Percentiles rank a stretch among this genome's conserved stretches.
phyloP scores from a whole-genome alignment of 768 basidiomycete genomes.

The Leucosporidium scottii region DNA sequence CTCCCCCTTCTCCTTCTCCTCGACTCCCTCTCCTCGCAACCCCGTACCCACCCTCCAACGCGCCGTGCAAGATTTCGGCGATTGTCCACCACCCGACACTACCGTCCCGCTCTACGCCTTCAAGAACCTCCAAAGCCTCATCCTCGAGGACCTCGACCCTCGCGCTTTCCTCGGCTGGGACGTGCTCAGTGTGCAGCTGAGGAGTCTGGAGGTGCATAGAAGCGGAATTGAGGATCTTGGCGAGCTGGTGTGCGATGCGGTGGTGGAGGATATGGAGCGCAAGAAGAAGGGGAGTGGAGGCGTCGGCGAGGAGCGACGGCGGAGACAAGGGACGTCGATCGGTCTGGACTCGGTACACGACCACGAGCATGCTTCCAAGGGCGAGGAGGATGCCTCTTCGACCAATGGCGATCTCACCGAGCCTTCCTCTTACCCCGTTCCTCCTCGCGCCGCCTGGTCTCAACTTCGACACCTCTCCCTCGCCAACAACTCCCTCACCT shows the following conservation, averaged over 20 bases:
- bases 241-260: conserved; percentile 67
- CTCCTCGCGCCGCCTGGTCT: conserved; percentile 37
- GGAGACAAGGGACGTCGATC: conserved; percentile 1
- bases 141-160: conserved; percentile 74
- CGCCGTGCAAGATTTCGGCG: conserved; percentile 59
- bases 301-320: conserved; percentile 8
- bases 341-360: neutral
- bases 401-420: neutral
- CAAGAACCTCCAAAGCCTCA: conserved; percentile 71
- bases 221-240: conserved; percentile 75
- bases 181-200: conserved; percentile 59
- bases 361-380: neutral
- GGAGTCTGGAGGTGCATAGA: conserved; percentile 65
- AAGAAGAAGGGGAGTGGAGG: conserved; percentile 48
- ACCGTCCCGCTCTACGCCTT: conserved; percentile 71
- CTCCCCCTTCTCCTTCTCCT: conserved; percentile 19
- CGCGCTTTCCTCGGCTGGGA: conserved; percentile 78
- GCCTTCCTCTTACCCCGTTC: conserved; percentile 11
- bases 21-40: neutral
- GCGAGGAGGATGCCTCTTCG: neutral
- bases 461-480: conserved; percentile 68
- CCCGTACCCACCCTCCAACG: neutral
- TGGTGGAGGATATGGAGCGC: conserved; percentile 65
- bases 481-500: conserved; percentile 72
- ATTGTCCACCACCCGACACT: conserved; percentile 60